Evolutionary conservation across 164 flowering plant genomes (phyloP).

Genomic region (Aristolochia contorta): DNA sequence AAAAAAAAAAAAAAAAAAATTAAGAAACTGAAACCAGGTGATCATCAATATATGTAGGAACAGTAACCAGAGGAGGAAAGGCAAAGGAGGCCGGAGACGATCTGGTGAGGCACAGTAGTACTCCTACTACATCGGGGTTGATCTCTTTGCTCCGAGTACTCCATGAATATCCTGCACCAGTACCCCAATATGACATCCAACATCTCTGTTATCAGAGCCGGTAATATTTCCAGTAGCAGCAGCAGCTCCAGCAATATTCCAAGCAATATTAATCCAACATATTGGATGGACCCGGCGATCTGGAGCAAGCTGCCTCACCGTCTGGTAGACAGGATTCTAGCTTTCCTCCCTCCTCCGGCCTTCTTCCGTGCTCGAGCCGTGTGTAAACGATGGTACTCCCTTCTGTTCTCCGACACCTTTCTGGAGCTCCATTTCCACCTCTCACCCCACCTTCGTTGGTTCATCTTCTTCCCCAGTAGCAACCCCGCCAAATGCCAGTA

Average conservation of each 20-base stretch:
- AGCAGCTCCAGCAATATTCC: slow-evolving; percentile 9
- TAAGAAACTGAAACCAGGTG: too few relatives aligned
- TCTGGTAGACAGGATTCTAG: slow-evolving; percentile 60
- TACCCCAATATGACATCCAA: slow-evolving; percentile 36
- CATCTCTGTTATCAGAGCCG: slow-evolving; percentile 22
- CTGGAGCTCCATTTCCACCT: slow-evolving; percentile 49
- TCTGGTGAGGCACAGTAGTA: too few relatives aligned
- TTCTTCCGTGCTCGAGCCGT: slow-evolving; percentile 72
- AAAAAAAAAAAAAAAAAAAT: too few relatives aligned
- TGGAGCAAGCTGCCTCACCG: slow-evolving; percentile 77
- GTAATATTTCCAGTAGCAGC: slow-evolving; percentile 4
- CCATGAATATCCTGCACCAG: slow-evolving; percentile 27
- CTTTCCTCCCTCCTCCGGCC: slow-evolving; percentile 80
- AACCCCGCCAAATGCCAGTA: slow-evolving; percentile 12
- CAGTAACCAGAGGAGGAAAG: neutral
- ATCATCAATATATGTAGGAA: neutral
- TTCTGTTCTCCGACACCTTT: slow-evolving; percentile 58
- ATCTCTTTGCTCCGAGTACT: neutral
- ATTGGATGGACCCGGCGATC: slow-evolving; percentile 64
- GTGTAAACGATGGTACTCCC: slow-evolving; percentile 81
- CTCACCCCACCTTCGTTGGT: slow-evolving; percentile 37
- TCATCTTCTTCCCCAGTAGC: slow-evolving; percentile 63
- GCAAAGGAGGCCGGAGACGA: neutral
- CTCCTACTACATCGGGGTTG: too few relatives aligned
- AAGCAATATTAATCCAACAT: too few relatives aligned